These are phyloP conservation scores for Chrysochromulina tobinii DNA, from an alignment of 78 protist genomes.

Conservation along the genomic window DNA sequence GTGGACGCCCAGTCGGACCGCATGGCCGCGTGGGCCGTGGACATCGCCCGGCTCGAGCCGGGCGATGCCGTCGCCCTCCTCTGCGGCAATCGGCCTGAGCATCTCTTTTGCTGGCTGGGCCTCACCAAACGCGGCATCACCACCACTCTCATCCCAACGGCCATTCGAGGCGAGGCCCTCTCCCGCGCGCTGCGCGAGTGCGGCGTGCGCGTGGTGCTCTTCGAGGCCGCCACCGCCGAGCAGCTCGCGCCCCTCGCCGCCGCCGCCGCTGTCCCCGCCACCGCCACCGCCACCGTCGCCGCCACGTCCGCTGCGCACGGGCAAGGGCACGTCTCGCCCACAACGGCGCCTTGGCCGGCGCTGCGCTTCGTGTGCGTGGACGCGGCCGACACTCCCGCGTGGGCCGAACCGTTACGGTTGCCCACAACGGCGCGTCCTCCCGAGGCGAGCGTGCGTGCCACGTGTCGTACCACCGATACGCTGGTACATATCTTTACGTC, in stretches of 20 bases:
- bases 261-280: no score
- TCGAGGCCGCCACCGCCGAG: background rate
- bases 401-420: background rate
- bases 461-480: background rate
- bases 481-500: conserved; percentile 48
- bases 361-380: background rate
- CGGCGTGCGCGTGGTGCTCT: background rate
- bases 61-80: conserved; percentile 11
- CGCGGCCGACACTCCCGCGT: background rate
- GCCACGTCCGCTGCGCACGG: background rate
- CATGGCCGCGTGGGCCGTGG: conserved; percentile 13
- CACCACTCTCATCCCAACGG: conserved; percentile 30
- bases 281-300: no score
- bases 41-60: background rate
- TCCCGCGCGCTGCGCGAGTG: conserved; percentile 7
- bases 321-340: background rate
- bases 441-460: background rate
- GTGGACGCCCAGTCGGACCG: conserved; percentile 15
- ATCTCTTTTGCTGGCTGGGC: conserved; percentile 43
- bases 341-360: background rate
- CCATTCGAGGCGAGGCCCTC: conserved; percentile 16
- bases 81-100: conserved; percentile 16
- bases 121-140: conserved; percentile 43
- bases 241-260: background rate
- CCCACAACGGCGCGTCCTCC: background rate